These are phyloP conservation scores for Neurospora sp. DNA, from an alignment of 495 filamentous ascomycete genomes.

Conservation along the genomic window DNA sequence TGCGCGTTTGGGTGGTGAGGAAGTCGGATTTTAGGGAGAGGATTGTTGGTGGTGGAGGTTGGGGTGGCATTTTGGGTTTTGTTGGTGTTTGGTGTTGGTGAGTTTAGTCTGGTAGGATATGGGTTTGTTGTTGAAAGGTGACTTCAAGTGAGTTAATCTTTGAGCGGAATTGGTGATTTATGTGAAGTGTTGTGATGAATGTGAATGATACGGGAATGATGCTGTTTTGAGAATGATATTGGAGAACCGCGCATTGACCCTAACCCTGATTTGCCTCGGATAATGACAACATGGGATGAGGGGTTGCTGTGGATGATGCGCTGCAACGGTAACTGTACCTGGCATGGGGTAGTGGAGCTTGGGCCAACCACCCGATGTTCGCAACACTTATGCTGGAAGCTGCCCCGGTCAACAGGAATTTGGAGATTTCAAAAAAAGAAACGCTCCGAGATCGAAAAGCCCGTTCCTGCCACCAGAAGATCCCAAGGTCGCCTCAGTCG, in stretches of 20 bases:
- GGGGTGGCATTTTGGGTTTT: constrained; percentile 12
- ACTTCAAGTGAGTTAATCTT: background rate
- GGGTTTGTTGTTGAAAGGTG: background rate
- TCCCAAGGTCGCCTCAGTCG: background rate
- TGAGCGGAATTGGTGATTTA: no score
- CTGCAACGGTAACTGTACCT: background rate
- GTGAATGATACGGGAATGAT: background rate
- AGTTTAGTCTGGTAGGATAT: no score
- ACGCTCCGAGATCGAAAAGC: background rate
- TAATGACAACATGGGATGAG: background rate
- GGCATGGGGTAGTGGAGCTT: background rate
- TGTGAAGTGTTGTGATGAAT: background rate
- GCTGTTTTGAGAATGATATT: background rate
- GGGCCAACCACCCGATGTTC: background rate
- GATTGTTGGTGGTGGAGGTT: constrained; percentile 34
- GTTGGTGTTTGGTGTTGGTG: background rate
- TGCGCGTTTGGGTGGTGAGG: constrained; percentile 50
- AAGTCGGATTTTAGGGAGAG: constrained; percentile 55
- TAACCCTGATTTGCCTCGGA: background rate
- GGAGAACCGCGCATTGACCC: background rate
- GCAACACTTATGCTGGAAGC: background rate
- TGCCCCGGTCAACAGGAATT: background rate
- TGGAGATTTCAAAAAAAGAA: background rate
- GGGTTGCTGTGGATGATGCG: background rate
- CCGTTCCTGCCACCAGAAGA: background rate